Conservation (phyloP, 2,329 filamentous ascomycete genomes). For the Chaetomium olivaceum region DNA sequence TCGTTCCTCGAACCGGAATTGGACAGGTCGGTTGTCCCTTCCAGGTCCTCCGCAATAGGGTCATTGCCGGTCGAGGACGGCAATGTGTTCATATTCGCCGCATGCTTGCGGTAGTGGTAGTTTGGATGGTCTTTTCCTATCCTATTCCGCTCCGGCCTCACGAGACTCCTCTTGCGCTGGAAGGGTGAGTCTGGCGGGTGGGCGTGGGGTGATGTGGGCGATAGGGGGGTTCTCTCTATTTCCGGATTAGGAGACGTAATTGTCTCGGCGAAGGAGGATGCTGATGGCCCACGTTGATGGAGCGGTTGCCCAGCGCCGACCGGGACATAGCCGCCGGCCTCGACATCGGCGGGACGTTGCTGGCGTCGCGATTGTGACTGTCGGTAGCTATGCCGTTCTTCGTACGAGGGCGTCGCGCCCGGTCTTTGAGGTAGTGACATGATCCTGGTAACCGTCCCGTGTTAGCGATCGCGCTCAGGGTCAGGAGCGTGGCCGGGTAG, state of each 20-base stretch:
- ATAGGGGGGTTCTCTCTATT: conserved; percentile 58
- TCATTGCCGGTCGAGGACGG: conserved; percentile 94
- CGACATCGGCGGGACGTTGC: conserved; percentile 66
- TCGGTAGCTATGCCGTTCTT: conserved; percentile 65
- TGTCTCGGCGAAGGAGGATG: conserved; percentile 60
- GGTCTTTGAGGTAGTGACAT: conserved; percentile 68
- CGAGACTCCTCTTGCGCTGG: conserved; percentile 78
- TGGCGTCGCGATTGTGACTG: conserved; percentile 67
- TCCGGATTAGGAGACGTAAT: conserved; percentile 55
- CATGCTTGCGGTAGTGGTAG: conserved; percentile 94
- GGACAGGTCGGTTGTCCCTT: conserved; percentile 61
- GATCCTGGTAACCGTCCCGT: conserved; percentile 39
- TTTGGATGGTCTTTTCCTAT: conserved; percentile 88
- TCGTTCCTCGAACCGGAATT: conserved; percentile 45
- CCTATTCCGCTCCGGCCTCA: conserved; percentile 83
- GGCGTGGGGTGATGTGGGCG: conserved; percentile 46
- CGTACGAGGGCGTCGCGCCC: conserved; percentile 60
- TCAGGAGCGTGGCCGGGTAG: conserved; percentile 3
- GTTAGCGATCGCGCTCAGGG: conserved; percentile 29
- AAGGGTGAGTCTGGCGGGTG: conserved; percentile 42
- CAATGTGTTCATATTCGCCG: conserved; percentile 84
- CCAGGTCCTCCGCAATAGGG: conserved; percentile 77
- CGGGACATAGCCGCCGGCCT: conserved; percentile 59
- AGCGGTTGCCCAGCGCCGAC: conserved; percentile 44
- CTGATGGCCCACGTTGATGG: conserved; percentile 59